phyloP scores from a whole-genome alignment of 441 rosid species.

The Flueggea neowawraea region DNA sequence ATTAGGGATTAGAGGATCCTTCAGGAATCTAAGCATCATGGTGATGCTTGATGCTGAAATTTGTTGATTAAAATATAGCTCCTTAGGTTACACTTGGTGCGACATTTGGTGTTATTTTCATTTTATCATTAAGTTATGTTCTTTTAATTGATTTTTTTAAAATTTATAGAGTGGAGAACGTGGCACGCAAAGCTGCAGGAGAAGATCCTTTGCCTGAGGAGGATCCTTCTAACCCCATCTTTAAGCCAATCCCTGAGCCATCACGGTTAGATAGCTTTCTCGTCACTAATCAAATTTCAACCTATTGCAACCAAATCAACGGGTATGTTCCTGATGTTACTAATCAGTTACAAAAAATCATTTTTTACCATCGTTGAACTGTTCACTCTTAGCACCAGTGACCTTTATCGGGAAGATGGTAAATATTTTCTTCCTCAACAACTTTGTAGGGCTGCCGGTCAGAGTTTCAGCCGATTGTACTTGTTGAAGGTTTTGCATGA shows the following conservation, averaged over 20 bases:
- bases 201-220: slow-evolving; percentile 97
- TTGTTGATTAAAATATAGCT: too few relatives aligned
- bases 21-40: too few relatives aligned
- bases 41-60: too few relatives aligned
- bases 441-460: slow-evolving; percentile 82
- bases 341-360: background rate
- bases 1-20: too few relatives aligned
- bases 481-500: slow-evolving; percentile 85
- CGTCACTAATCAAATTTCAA: slow-evolving; percentile 80
- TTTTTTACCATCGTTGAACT: background rate
- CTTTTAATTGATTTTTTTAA: background rate
- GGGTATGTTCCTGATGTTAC: slow-evolving; percentile 47
- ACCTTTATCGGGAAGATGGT: background rate
- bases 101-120: background rate
- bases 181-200: slow-evolving; percentile 81
- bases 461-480: slow-evolving; percentile 81
- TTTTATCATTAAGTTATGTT: background rate
- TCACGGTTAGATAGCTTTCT: slow-evolving; percentile 95
- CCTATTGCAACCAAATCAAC: slow-evolving; percentile 95
- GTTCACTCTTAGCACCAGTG: background rate
- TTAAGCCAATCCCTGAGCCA: slow-evolving; percentile 90
- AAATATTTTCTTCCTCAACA: background rate
- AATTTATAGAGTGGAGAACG: slow-evolving; percentile 73
- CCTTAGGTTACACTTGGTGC: too few relatives aligned
- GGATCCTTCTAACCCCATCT: slow-evolving; percentile 85